phyloP scores from a whole-genome alignment of 73 alveolate species.

The Breviolum minutum region DNA sequence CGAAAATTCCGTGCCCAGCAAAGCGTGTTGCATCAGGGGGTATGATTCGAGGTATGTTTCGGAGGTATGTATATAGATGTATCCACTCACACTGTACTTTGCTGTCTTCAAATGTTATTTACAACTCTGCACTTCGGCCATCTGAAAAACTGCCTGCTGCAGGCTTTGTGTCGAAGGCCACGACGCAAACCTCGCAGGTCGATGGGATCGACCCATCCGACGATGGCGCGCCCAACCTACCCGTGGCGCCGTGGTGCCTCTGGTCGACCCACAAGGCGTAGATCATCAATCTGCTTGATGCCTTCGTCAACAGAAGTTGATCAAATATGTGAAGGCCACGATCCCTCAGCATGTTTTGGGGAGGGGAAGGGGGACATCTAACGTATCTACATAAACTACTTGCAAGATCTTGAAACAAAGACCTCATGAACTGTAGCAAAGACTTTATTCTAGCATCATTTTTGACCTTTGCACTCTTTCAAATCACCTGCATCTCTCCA shows the following conservation, averaged over 20 bases:
- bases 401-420: neutral
- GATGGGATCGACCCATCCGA: no score
- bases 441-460: neutral
- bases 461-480: neutral
- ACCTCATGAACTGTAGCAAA: neutral
- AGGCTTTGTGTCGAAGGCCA: conserved; percentile 61
- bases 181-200: conserved; percentile 92
- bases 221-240: no score
- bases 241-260: conserved; percentile 5
- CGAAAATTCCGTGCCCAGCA: no score
- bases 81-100: no score
- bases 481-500: neutral
- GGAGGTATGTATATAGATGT: no score
- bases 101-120: neutral
- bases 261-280: conserved; percentile 78
- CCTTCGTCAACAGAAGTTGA: neutral
- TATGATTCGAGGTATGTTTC: no score
- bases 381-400: no score
- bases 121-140: neutral
- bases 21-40: no score
- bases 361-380: no score
- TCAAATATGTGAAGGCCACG: neutral
- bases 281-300: conserved; percentile 44
- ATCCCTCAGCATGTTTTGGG: no score
- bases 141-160: conserved; percentile 13